phyloP scores from a whole-genome alignment of 768 basidiomycete species.

The Suillus paluster region DNA sequence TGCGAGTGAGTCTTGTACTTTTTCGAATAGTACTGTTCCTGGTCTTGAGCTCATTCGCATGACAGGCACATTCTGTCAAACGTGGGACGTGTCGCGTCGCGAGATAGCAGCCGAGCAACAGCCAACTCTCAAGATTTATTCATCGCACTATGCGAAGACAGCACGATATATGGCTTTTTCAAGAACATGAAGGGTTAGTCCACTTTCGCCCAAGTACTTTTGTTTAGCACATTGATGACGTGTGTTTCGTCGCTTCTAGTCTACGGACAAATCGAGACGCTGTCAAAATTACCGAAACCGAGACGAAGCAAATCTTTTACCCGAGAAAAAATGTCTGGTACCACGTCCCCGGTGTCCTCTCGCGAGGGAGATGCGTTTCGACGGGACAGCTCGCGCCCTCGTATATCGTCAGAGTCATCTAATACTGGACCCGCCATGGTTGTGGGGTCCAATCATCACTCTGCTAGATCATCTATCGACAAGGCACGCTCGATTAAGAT shows the following conservation, averaged over 20 bases:
- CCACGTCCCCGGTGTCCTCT: slow-evolving; percentile 42
- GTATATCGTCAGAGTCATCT: slow-evolving; percentile 46
- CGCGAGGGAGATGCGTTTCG: slow-evolving; percentile 28
- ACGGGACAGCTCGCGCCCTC: slow-evolving; percentile 27
- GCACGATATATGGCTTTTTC: slow-evolving; percentile 82
- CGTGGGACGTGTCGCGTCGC: slow-evolving; percentile 81
- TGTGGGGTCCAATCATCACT: slow-evolving; percentile 20
- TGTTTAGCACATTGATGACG: slow-evolving; percentile 22
- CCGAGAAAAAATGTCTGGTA: slow-evolving; percentile 54
- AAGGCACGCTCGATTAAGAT: slow-evolving; percentile 66
- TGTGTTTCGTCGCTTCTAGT: slow-evolving; percentile 47
- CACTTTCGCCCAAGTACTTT: not conserved
- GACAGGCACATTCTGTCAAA: slow-evolving; percentile 82
- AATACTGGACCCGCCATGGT: slow-evolving; percentile 18
- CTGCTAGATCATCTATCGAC: slow-evolving; percentile 64
- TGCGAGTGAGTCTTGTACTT: slow-evolving; percentile 72
- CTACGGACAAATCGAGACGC: slow-evolving; percentile 75
- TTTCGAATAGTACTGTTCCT: slow-evolving; percentile 10
- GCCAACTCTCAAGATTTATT: slow-evolving; percentile 86
- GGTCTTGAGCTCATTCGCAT: slow-evolving; percentile 13
- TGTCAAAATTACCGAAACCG: slow-evolving; percentile 60
- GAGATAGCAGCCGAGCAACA: slow-evolving; percentile 78
- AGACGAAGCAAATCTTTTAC: slow-evolving; percentile 74
- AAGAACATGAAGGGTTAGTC: slow-evolving; percentile 81
- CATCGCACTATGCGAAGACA: slow-evolving; percentile 88